Base-by-base conservation (phyloP, 345 rosid genomes). In the Mallotus nudiflorus region DNA sequence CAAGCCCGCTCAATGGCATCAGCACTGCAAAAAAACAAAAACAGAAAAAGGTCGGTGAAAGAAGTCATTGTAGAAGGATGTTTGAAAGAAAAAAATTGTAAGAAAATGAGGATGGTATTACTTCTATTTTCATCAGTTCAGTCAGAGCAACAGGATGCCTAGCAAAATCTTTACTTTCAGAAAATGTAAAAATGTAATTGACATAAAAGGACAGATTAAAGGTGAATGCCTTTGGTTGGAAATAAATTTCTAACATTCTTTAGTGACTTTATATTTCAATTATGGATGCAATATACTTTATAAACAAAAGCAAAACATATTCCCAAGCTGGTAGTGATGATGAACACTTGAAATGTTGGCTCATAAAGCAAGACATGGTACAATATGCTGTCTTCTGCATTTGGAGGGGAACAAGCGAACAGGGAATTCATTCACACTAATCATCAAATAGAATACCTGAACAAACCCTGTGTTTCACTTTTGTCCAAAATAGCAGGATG, bases 1-100 rank as follows among this genome's bases (percentile, higher is more conserved):
- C 97, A 81, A 68, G 97, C 97, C 60, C 97, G 82, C 65, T 81
- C 87, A 57, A 94, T 94, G 63, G 99, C 76, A 72, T 94, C 99
- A 10, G 96, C 83, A 84, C 99, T 94, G 82, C 61, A 64, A 68
- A 42, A 81, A 25, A 25, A 31, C 56, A 70, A 3, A 6, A 62
- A 4, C n/a, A 13, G 16, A 44, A 70, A 44, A 31, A 69, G 9
- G 35, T 75, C 31, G 65, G 10, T 71, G 49, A 18, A 13, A 25
- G 8, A 28, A 50, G 31, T 53, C 10, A 31, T 39, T 46, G 20
- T 58, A 15, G 55, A 72, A 52, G 13, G 50, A 54, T 54, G 61
- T 16, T 28, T 13, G n/a, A 29, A 37, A 33, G 27, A 44, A 53
- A 16, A 48, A 42, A 24, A 31, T 48, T 56, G 33, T 52, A 37